phyloP scores from a whole-genome alignment of 2,329 filamentous ascomycete species.

The Exophiala aquamarina region DNA sequence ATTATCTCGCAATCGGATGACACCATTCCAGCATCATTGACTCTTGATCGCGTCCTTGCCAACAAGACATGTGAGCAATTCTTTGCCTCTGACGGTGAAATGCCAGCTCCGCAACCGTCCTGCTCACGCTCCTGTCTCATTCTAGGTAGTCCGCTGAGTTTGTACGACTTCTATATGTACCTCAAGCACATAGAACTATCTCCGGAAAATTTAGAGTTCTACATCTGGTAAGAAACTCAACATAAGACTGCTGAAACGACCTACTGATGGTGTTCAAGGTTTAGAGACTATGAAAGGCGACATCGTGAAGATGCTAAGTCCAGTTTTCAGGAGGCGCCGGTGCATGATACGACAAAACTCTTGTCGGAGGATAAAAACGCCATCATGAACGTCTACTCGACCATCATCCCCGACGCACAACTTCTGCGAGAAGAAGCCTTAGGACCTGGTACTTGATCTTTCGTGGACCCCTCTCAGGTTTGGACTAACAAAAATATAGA shows the following conservation, averaged over 20 bases:
- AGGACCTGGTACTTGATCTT: too few species aligned
- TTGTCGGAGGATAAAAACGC: too few species aligned
- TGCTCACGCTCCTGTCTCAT: too few species aligned
- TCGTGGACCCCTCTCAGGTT: background rate
- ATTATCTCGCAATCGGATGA: slow-evolving; percentile 17
- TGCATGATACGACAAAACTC: too few species aligned
- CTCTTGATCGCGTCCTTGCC: slow-evolving; percentile 18
- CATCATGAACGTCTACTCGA: too few species aligned
- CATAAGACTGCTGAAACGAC: background rate
- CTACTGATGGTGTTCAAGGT: slow-evolving; percentile 7
- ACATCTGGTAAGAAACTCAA: slow-evolving; percentile 13
- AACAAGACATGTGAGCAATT: slow-evolving; percentile 19
- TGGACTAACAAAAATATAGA: slow-evolving; percentile 9
- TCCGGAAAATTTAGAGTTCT: slow-evolving; percentile 21
- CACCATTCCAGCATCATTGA: slow-evolving; percentile 13
- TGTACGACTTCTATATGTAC: slow-evolving; percentile 25
- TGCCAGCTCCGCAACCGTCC: background rate
- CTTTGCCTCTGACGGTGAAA: background rate
- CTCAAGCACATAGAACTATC: slow-evolving; percentile 23
- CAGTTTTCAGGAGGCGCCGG: too few species aligned
- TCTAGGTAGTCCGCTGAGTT: slow-evolving; percentile 18
- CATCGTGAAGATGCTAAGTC: background rate
- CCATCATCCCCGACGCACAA: too few species aligned
- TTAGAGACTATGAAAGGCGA: slow-evolving; percentile 20
- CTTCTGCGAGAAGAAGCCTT: too few species aligned